Conservation (phyloP, 2,329 filamentous ascomycete genomes). For the Colletotrichum abscissum region DNA sequence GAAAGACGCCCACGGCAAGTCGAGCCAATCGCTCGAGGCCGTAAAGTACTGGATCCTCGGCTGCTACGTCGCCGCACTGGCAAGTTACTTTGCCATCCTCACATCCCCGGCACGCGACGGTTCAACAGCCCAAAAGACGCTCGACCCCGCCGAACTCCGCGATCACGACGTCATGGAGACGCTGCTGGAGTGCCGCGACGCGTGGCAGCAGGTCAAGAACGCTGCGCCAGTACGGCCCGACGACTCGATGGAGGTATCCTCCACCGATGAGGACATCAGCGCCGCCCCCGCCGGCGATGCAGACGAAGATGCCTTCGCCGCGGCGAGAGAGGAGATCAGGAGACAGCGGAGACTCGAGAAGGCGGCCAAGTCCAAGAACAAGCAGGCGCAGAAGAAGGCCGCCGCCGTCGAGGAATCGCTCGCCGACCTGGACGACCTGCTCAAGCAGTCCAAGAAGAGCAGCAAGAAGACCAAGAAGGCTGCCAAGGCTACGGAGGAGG, state of each 20-base stretch:
- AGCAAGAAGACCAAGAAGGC: conserved; percentile 60
- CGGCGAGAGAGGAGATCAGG: conserved; percentile 44
- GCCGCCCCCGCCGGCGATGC: conserved; percentile 37
- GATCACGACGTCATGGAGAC: conserved; percentile 93
- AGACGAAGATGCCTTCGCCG: conserved; percentile 39
- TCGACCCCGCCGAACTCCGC: conserved; percentile 82
- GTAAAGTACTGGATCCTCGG: conserved; percentile 84
- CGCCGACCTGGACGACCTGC: conserved; percentile 75
- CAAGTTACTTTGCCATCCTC: conserved; percentile 95
- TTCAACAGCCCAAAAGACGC: conserved; percentile 63
- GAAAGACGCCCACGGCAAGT: conserved; percentile 64
- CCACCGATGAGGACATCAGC: conserved; percentile 46
- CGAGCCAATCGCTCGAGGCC: conserved; percentile 65
- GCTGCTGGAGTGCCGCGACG: conserved; percentile 80
- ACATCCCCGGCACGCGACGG: conserved; percentile 78
- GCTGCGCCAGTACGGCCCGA: conserved; percentile 62
- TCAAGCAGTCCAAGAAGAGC: conserved; percentile 54
- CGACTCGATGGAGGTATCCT: conserved; percentile 45
- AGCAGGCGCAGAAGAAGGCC: conserved; percentile 64
- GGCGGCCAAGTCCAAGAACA: conserved; percentile 53
- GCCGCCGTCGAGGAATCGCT: conserved; percentile 77
- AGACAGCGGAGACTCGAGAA: conserved; percentile 56
- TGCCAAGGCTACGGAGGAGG: conserved; percentile 48
- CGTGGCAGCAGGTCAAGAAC: conserved; percentile 81
- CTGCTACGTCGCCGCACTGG: conserved; percentile 86